Base-by-base conservation (phyloP, 306 rosid genomes). In the Pterocarpus macrocarpus region DNA sequence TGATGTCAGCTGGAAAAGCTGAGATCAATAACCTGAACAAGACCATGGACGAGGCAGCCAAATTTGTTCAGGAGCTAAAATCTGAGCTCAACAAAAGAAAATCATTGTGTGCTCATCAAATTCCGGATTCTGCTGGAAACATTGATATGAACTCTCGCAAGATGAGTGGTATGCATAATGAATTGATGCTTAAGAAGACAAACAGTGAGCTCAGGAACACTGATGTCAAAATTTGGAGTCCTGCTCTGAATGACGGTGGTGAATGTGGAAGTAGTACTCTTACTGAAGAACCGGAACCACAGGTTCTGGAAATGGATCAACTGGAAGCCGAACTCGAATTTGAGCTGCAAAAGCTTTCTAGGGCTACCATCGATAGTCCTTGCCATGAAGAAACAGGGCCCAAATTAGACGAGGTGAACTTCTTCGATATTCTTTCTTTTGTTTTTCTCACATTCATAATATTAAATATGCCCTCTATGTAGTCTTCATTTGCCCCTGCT, bases 251-350 rank as follows among this genome's bases (percentile, higher is more conserved):
- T 66, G 91, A 84, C 49, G 83, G 85, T 73, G 88, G 86, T 10
- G 94, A 83, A 76, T 89, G 87, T 82, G 86, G 80, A 44, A 90
- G 94, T 83, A 89, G 97, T 81, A 88, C 81, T 80, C 87, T 92
- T 58, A 89, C 97, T 5, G 97, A 91, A 83, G 95, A 91, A 58
- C 88, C 85, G 55, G 89, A 80, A 47, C 77, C 76, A 5, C 87
- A 50, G 65, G 65, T 65, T 52, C 80, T 43, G 44, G 92, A 87
- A 81, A 89, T 91, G 86, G 90, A 88, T 86, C 88, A 86, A 79
- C 75, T 92, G 80, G 92, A 91, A 87, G 94, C 94, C 65, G 97
- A 92, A 81, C 94, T 92, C 41, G 94, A 87, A 57, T 80, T 87
- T 44, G 97, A 92, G 84, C 84, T 92, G 41, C 90, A 84, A 85